These are phyloP conservation scores for Rhododendron molle DNA, from an alignment of 148 eudicot species.

Conservation along the genomic window DNA sequence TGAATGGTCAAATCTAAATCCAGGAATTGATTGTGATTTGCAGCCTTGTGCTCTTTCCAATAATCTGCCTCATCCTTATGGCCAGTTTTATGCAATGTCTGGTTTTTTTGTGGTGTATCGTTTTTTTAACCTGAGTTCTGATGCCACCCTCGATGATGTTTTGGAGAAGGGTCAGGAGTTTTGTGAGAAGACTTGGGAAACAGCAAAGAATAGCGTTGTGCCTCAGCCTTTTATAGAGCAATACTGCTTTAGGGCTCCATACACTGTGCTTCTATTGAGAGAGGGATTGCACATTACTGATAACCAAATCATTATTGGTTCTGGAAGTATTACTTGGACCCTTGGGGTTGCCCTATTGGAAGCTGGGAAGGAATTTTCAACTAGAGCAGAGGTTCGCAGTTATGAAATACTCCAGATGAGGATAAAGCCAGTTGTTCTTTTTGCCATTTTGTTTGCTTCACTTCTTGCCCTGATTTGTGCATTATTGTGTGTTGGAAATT, in stretches of 20 bases:
- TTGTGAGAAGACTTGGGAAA: slow-evolving; percentile 79
- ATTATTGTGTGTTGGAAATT: slow-evolving; percentile 53
- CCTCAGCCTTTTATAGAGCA: slow-evolving; percentile 98
- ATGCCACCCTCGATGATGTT: slow-evolving; percentile 86
- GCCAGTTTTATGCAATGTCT: slow-evolving; percentile 93
- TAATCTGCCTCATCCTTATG: slow-evolving; percentile 77
- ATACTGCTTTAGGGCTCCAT: slow-evolving; percentile 97
- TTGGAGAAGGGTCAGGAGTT: slow-evolving; percentile 78
- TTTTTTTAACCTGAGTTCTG: slow-evolving; percentile 81
- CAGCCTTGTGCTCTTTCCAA: slow-evolving; percentile 86
- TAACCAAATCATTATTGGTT: slow-evolving; percentile 63
- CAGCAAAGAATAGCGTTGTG: slow-evolving; percentile 71
- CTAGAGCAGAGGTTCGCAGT: slow-evolving; percentile 34
- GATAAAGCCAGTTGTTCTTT: slow-evolving; percentile 61
- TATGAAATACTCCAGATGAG: slow-evolving; percentile 56
- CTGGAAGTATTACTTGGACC: slow-evolving; percentile 98
- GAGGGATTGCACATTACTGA: slow-evolving; percentile 90
- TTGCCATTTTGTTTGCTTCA: slow-evolving; percentile 58
- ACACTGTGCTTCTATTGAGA: slow-evolving; percentile 68
- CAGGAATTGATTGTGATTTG: slow-evolving; percentile 78
- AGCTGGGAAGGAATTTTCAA: slow-evolving; percentile 81
- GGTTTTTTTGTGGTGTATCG: slow-evolving; percentile 94
- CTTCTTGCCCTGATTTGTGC: slow-evolving; percentile 50
- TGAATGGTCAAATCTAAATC: slow-evolving; percentile 73
- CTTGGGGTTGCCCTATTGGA: slow-evolving; percentile 93